Evolutionary conservation across 306 rosid genomes (phyloP).

Genomic region (Malus fusca): DNA sequence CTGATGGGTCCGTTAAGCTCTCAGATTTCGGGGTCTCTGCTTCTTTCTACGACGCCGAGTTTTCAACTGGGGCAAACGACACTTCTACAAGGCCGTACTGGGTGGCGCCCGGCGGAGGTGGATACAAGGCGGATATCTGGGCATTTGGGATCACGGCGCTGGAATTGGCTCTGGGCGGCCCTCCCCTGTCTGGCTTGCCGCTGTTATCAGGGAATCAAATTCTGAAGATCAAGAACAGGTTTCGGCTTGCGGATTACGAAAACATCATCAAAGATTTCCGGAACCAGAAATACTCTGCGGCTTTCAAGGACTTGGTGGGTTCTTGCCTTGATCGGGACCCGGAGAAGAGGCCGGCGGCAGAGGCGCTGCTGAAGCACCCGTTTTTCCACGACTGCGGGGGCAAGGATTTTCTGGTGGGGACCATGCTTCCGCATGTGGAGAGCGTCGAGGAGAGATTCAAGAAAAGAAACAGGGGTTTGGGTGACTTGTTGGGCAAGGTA

Average conservation of each 20-base stretch:
- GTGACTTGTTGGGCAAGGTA: not conserved
- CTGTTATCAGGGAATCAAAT: conserved; percentile 44
- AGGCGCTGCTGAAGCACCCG: conserved; percentile 43
- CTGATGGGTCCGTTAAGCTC: conserved; percentile 45
- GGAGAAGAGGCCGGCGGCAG: conserved; percentile 42
- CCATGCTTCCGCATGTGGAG: conserved; percentile 36
- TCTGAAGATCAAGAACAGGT: conserved; percentile 41
- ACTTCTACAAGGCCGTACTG: conserved; percentile 51
- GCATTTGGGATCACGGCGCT: conserved; percentile 59
- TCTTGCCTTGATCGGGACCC: conserved; percentile 60
- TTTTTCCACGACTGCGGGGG: conserved; percentile 47
- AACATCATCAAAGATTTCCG: conserved; percentile 7
- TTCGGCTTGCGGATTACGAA: conserved; percentile 46
- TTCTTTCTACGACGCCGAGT: conserved; percentile 38
- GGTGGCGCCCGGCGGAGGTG: conserved; percentile 45
- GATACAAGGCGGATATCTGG: conserved; percentile 68
- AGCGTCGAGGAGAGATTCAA: conserved; percentile 52
- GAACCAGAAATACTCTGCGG: conserved; percentile 41
- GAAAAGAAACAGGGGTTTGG: not conserved
- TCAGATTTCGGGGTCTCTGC: conserved; percentile 58
- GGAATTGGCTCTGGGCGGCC: conserved; percentile 63
- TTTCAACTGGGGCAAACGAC: conserved; percentile 28
- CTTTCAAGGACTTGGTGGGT: conserved; percentile 61
- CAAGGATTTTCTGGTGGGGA: conserved; percentile 35
- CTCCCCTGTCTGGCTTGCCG: conserved; percentile 59